phyloP scores from a whole-genome alignment of 139 green algal genomes.

The Chlamydomonas applanata region DNA sequence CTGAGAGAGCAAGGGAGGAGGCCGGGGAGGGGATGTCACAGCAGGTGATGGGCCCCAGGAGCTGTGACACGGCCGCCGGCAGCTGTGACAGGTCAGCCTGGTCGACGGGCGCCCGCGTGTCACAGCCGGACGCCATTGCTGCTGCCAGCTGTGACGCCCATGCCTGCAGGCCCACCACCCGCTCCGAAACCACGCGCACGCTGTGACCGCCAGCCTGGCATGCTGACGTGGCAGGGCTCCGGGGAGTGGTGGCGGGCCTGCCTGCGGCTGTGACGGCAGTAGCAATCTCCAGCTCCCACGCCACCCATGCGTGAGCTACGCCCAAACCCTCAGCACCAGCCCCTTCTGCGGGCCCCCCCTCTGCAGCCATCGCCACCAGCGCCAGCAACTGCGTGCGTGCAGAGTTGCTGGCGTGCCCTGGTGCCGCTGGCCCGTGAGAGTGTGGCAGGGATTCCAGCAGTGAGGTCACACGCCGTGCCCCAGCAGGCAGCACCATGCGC shows the following conservation, averaged over 20 bases:
- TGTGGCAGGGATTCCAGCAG: constrained; percentile 4
- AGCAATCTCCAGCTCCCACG: not conserved
- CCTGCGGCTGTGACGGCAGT: not conserved
- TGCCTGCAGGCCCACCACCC: too few relatives aligned
- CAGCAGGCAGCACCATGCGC: constrained; percentile 13
- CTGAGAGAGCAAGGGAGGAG: constrained; percentile 16
- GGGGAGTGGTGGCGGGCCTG: too few relatives aligned
- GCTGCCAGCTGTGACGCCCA: too few relatives aligned
- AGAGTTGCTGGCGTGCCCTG: not conserved
- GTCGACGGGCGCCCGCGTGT: too few relatives aligned
- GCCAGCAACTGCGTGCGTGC: not conserved
- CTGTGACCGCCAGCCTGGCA: too few relatives aligned
- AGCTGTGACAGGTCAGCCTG: not conserved
- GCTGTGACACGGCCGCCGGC: not conserved
- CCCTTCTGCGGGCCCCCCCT: not conserved
- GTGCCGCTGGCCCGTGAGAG: constrained; percentile 1
- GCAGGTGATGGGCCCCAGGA: constrained; percentile 5
- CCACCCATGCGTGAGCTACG: not conserved
- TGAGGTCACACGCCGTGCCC: constrained; percentile 5
- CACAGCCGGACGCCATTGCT: too few relatives aligned
- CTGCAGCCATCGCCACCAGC: not conserved
- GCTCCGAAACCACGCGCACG: too few relatives aligned
- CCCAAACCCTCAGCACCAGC: not conserved
- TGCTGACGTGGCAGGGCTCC: too few relatives aligned
- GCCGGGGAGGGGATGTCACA: too few relatives aligned